A percentile compares a stretch with the other conserved stretches of the same genome.
phyloP scores from a whole-genome alignment of 2,329 filamentous ascomycete species.

The Cadophora luteo-olivacea region DNA sequence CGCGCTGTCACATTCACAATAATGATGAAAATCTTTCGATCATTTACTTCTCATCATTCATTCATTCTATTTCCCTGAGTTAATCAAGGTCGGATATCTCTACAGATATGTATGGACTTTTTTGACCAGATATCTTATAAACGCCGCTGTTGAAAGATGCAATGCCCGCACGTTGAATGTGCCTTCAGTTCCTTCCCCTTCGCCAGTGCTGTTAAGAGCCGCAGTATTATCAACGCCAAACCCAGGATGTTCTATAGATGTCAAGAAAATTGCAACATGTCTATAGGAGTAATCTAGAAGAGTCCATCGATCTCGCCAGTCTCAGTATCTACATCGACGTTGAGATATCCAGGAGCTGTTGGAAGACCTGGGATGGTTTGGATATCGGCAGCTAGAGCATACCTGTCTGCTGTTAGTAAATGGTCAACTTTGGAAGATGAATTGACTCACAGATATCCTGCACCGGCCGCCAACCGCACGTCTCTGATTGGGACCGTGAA shows the following conservation, averaged over 20 bases:
- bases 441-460: constrained; percentile 79
- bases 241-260: constrained; percentile 16
- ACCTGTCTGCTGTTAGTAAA: constrained; percentile 59
- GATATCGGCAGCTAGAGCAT: constrained; percentile 94
- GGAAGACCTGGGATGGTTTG: constrained; percentile 97
- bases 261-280: constrained; percentile 2
- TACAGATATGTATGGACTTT: constrained; percentile 24
- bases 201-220: constrained; percentile 36
- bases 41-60: not conserved
- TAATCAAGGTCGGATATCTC: constrained; percentile 36
- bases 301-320: constrained; percentile 88
- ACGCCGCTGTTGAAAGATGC: constrained; percentile 42
- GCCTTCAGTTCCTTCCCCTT: constrained; percentile 25
- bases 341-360: constrained; percentile 93
- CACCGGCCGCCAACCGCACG: constrained; percentile 91
- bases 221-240: constrained; percentile 20
- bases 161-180: constrained; percentile 37
- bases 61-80: constrained; percentile 27
- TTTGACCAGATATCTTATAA: constrained; percentile 27
- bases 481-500: constrained; percentile 96
- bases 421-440: not conserved
- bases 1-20: not conserved
- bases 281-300: constrained; percentile 64
- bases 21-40: not conserved
- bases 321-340: constrained; percentile 84